Evolutionary conservation across 2,329 filamentous ascomycete species (phyloP).

Genomic region (Purpureocillium takamizusanense): DNA sequence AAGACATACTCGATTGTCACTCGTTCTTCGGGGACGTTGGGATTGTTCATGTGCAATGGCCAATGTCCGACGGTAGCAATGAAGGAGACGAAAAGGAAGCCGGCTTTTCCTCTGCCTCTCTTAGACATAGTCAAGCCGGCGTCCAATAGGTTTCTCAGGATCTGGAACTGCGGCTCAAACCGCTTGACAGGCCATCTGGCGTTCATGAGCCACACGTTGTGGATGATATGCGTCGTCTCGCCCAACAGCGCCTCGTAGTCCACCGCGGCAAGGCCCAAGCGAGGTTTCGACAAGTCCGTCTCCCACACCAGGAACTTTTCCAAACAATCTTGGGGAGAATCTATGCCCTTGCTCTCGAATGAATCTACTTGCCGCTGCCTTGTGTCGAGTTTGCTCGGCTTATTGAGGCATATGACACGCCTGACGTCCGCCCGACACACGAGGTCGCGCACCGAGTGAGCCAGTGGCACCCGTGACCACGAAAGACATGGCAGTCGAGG

Average conservation of each 20-base stretch:
- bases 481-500: slow-evolving; percentile 6
- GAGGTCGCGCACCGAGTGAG: slow-evolving; percentile 21
- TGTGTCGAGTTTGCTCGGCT: slow-evolving; percentile 9
- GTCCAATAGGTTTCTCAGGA: slow-evolving; percentile 36
- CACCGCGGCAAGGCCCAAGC: slow-evolving; percentile 28
- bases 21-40: slow-evolving; percentile 32
- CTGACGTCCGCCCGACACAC: slow-evolving; percentile 16
- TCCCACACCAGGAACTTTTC: neutral
- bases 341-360: neutral
- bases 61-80: slow-evolving; percentile 26
- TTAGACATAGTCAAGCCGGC: slow-evolving; percentile 25
- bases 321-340: neutral
- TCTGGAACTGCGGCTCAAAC: slow-evolving; percentile 33
- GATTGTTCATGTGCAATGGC: slow-evolving; percentile 10
- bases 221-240: slow-evolving; percentile 36
- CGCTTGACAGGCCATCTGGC: slow-evolving; percentile 17
- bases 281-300: slow-evolving; percentile 15
- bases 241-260: slow-evolving; percentile 27
- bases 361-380: neutral
- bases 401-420: slow-evolving; percentile 35
- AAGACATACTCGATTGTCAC: slow-evolving; percentile 28
- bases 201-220: slow-evolving; percentile 44
- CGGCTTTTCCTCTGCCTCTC: slow-evolving; percentile 7
- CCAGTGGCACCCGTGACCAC: slow-evolving; percentile 29
- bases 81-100: slow-evolving; percentile 32